A percentile compares a stretch with the other conserved stretches of the same genome.
phyloP scores from a whole-genome alignment of 192 early-diverging fungal species.

The Umbelopsis sp. region DNA sequence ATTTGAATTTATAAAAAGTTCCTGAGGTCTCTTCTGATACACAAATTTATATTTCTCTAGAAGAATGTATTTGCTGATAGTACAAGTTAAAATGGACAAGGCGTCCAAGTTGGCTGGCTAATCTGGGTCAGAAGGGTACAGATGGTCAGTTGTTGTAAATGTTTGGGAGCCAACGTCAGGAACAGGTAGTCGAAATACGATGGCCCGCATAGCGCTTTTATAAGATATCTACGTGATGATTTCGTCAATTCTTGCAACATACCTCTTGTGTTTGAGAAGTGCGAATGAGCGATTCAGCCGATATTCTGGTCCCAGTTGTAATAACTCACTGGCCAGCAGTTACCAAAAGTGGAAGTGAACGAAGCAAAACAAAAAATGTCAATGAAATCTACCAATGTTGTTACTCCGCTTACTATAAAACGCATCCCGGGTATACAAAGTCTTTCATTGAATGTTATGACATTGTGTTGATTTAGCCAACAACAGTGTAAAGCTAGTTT shows the following conservation, averaged over 20 bases:
- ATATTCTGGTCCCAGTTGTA: constrained; percentile 2
- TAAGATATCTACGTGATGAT: neutral
- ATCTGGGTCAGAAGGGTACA: no score
- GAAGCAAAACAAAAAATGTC: constrained; percentile 16
- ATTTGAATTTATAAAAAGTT: neutral
- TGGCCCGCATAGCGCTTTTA: neutral
- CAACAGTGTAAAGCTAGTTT: no score
- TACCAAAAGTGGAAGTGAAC: constrained; percentile 15
- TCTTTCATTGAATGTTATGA: no score
- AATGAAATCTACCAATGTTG: neutral
- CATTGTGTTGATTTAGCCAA: no score
- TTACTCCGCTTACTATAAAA: no score
- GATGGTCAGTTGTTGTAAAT: no score
- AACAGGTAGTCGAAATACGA: neutral
- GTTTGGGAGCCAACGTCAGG: no score
- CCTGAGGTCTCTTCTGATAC: neutral
- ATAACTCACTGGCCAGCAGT: constrained; percentile 13
- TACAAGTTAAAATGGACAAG: no score
- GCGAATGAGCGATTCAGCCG: neutral
- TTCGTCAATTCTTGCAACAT: neutral
- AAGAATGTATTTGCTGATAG: no score
- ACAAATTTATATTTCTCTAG: neutral
- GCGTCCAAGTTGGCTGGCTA: no score
- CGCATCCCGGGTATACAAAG: no score
- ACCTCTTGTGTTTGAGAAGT: neutral